Percentiles rank a stretch among this genome's conserved stretches.
Evolutionary conservation across 371 early-diverging fungal genomes (phyloP).

Genomic region (Lichtheimia ornata): DNA sequence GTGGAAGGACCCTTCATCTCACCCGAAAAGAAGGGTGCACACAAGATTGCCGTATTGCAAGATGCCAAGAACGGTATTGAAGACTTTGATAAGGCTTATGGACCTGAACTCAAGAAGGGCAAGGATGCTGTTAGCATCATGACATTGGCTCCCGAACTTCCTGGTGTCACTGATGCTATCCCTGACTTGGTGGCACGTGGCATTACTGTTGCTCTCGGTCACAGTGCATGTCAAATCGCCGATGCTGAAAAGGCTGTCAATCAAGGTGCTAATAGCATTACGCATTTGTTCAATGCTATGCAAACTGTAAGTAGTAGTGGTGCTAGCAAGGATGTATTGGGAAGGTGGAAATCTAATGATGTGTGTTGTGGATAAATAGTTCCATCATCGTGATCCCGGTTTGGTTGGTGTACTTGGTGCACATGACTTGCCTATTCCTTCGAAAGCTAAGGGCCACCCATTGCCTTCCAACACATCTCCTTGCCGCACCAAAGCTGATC

Average conservation of each 20-base stretch:
- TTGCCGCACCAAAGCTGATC: constrained; percentile 36
- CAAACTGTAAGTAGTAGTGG: constrained; percentile 64
- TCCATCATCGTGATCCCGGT: constrained; percentile 84
- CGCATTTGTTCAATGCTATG: constrained; percentile 88
- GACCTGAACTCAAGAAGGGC: constrained; percentile 51
- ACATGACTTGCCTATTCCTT: constrained; percentile 36
- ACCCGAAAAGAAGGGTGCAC: constrained; percentile 70
- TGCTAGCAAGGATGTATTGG: no score
- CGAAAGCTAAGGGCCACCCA: constrained; percentile 31
- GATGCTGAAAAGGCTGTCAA: constrained; percentile 72
- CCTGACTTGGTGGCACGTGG: constrained; percentile 68
- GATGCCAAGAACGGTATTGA: constrained; percentile 65
- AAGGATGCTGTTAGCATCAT: constrained; percentile 65
- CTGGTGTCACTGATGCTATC: constrained; percentile 73
- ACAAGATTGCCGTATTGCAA: constrained; percentile 69
- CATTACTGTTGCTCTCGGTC: constrained; percentile 74
- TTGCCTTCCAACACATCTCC: constrained; percentile 31
- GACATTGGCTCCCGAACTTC: constrained; percentile 84
- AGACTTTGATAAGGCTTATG: constrained; percentile 77
- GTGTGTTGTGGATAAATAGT: constrained; percentile 22
- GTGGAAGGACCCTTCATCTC: constrained; percentile 82
- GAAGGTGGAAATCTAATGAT: background rate
- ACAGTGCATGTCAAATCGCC: constrained; percentile 72
- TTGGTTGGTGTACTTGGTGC: constrained; percentile 75
- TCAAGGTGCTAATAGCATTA: constrained; percentile 70